Evolutionary conservation across 805 yeast species (phyloP).

Genomic region (Candida gorgasii): DNA sequence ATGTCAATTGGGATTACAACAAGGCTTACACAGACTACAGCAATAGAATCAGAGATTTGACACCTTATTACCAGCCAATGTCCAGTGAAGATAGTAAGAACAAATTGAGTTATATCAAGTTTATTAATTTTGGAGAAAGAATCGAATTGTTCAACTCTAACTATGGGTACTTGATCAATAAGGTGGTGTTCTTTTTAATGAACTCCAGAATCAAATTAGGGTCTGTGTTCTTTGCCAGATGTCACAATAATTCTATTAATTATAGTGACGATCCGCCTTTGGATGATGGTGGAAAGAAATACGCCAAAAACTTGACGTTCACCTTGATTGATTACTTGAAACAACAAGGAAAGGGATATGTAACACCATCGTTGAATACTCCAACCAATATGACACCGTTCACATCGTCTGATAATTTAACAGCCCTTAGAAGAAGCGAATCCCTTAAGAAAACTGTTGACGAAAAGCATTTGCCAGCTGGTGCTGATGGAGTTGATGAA

Average conservation of each 20-base stretch:
- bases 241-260: slow-evolving; percentile 56
- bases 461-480: slow-evolving; percentile 45
- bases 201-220: slow-evolving; percentile 86
- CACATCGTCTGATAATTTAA: slow-evolving; percentile 2
- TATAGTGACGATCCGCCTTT: slow-evolving; percentile 80
- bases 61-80: slow-evolving; percentile 74
- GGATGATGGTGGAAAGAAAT: slow-evolving; percentile 68
- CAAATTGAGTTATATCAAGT: slow-evolving; percentile 70
- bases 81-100: slow-evolving; percentile 42
- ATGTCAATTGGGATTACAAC: slow-evolving; percentile 69
- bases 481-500: slow-evolving; percentile 58
- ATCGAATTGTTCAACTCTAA: slow-evolving; percentile 77
- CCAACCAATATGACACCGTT: neutral
- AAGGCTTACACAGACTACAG: slow-evolving; percentile 78
- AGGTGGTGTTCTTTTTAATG: slow-evolving; percentile 90
- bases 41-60: slow-evolving; percentile 65
- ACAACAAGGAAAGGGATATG: slow-evolving; percentile 34
- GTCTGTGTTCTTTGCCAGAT: slow-evolving; percentile 88
- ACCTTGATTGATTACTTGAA: slow-evolving; percentile 49
- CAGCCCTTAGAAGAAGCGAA: neutral
- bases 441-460: slow-evolving; percentile 22
- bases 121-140: slow-evolving; percentile 87
- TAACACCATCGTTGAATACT: slow-evolving; percentile 14
- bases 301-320: slow-evolving; percentile 63
- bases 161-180: slow-evolving; percentile 85